phyloP scores from a whole-genome alignment of 2,329 filamentous ascomycete species.

The Aspergillus caelatus region DNA sequence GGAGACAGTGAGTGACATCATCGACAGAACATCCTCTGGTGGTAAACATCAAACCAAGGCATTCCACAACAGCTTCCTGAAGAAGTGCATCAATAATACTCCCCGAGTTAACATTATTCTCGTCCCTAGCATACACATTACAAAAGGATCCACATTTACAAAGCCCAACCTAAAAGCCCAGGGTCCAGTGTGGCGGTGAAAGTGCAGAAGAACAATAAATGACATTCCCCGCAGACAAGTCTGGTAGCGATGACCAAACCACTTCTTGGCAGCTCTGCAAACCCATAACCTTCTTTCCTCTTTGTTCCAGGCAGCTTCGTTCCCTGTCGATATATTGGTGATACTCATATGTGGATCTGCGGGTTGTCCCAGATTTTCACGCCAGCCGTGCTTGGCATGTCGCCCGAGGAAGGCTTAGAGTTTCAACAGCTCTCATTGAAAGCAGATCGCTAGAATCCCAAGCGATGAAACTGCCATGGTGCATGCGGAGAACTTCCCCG shows the following conservation, averaged over 20 bases:
- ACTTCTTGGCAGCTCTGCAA: neutral
- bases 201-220: neutral
- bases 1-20: constrained; percentile 1
- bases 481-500: neutral
- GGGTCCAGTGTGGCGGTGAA: constrained; percentile 11
- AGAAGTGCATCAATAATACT: neutral
- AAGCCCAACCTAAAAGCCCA: neutral
- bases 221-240: constrained; percentile 9
- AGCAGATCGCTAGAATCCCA: neutral
- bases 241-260: constrained; percentile 10
- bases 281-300: neutral
- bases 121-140: neutral
- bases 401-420: constrained; percentile 18
- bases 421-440: neutral
- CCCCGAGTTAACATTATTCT: neutral
- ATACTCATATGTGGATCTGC: neutral
- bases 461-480: neutral
- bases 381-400: constrained; percentile 7
- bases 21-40: neutral
- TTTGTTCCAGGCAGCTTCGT: constrained; percentile 11
- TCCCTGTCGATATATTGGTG: constrained; percentile 4
- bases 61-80: neutral
- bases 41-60: neutral
- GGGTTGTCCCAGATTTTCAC: neutral
- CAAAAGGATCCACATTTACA: neutral